A percentile compares a stretch with the other conserved stretches of the same genome.
Evolutionary conservation across 805 yeast species (phyloP).

Genomic region (Metschnikowia henanensis): DNA sequence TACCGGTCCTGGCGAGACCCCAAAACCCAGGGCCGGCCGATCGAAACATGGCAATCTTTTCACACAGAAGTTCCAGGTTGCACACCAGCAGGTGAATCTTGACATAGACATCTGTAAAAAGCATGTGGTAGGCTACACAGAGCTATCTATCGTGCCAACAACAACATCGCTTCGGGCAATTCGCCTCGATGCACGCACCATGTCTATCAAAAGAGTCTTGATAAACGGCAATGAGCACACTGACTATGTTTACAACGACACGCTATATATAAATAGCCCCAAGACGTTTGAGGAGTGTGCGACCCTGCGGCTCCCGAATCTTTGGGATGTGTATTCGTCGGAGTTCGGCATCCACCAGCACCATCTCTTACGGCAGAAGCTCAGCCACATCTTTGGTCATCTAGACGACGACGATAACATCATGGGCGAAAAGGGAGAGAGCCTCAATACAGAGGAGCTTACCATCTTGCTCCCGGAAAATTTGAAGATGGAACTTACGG

Average conservation of each 20-base stretch:
- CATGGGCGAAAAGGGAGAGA: conserved; percentile 12
- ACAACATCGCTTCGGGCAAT: conserved; percentile 56
- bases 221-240: conserved; percentile 59
- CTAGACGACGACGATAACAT: conserved; percentile 32
- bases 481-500: conserved; percentile 60
- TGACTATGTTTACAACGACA: conserved; percentile 56
- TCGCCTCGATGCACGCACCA: conserved; percentile 78
- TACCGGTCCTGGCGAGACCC: conserved; percentile 15
- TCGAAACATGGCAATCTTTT: conserved; percentile 19
- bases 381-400: conserved; percentile 54
- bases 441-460: conserved; percentile 62
- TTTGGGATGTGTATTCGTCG: conserved; percentile 45
- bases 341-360: conserved; percentile 52
- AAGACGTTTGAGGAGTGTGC: conserved; percentile 29
- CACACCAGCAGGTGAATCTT: conserved; percentile 79
- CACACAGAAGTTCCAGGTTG: conserved; percentile 61
- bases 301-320: conserved; percentile 24
- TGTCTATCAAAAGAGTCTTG: conserved; percentile 59
- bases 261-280: conserved; percentile 40
- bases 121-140: conserved; percentile 70
- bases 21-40: conserved; percentile 11
- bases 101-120: conserved; percentile 75
- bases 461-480: conserved; percentile 63
- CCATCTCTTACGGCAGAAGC: conserved; percentile 54
- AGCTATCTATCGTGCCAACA: conserved; percentile 75